phyloP scores from a whole-genome alignment of 2,329 filamentous ascomycete species.

The Ceratocystis harringtonii region DNA sequence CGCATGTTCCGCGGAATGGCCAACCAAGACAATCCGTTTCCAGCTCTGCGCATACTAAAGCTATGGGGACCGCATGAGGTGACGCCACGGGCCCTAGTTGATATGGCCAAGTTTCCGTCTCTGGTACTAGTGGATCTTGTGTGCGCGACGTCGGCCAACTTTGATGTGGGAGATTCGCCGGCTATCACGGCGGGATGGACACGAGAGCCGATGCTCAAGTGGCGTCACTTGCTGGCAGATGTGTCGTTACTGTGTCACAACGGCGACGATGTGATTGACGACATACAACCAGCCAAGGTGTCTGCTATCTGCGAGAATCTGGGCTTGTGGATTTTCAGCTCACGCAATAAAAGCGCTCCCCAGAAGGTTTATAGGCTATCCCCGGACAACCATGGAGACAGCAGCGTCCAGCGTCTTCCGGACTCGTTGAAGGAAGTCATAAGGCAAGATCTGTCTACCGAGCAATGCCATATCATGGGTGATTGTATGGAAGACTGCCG shows the following conservation, averaged over 20 bases:
- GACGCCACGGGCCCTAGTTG: conserved; percentile 29
- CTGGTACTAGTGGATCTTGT: conserved; percentile 30
- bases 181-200: not conserved
- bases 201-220: not conserved
- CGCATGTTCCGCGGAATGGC: conserved; percentile 34
- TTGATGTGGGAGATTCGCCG: not conserved
- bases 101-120: conserved; percentile 30
- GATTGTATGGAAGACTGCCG: conserved; percentile 3
- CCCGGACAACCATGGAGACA: not conserved
- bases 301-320: not conserved
- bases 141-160: not conserved
- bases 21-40: conserved; percentile 29
- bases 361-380: not conserved
- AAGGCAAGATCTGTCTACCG: not conserved
- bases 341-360: not conserved
- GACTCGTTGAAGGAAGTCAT: not conserved
- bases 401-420: not conserved
- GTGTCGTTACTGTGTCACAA: not conserved
- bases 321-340: not conserved
- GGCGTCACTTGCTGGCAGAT: not conserved
- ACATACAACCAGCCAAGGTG: not conserved
- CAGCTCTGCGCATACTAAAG: conserved; percentile 32
- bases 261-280: not conserved
- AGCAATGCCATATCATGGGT: not conserved
- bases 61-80: conserved; percentile 29